phyloP scores from a whole-genome alignment of 805 yeast genomes.

The Saccharomyces paradoxus region DNA sequence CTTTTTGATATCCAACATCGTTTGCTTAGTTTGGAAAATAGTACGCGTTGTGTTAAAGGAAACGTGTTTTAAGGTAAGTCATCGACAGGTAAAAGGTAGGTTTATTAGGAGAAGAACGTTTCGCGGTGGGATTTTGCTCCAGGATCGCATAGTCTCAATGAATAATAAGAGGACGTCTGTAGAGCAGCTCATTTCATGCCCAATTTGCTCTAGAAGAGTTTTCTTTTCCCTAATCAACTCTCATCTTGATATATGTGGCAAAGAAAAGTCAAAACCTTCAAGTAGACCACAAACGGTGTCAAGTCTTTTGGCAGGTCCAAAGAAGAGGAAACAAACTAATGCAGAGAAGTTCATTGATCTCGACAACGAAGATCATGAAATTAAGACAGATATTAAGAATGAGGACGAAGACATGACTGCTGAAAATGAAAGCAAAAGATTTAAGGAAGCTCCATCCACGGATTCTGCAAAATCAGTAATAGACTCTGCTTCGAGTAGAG shows the following conservation, averaged over 20 bases:
- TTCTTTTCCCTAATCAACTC: slow-evolving; percentile 20
- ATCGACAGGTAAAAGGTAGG: not conserved
- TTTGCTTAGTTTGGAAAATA: not conserved
- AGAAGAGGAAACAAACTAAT: not conserved
- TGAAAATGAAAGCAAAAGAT: not conserved
- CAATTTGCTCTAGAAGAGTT: slow-evolving; percentile 25
- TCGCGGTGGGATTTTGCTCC: not conserved
- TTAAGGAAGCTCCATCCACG: not conserved
- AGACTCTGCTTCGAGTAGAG: slow-evolving; percentile 2
- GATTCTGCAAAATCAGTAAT: not conserved
- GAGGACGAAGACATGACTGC: not conserved
- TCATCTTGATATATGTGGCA: slow-evolving; percentile 27
- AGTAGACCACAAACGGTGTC: slow-evolving; percentile 13
- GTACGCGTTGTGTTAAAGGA: not conserved
- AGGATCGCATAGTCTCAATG: not conserved
- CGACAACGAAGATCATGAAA: not conserved
- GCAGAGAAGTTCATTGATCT: not conserved
- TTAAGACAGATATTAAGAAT: not conserved
- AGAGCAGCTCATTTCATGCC: slow-evolving; percentile 26
- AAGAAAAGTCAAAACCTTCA: slow-evolving; percentile 1
- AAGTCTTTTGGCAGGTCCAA: slow-evolving; percentile 10
- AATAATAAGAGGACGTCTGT: slow-evolving; percentile 1
- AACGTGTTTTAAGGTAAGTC: not conserved
- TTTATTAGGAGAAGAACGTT: not conserved
- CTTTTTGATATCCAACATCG: not conserved